Evolutionary conservation across 306 rosid species (phyloP).

Genomic region (Aeschynomene evenia): DNA sequence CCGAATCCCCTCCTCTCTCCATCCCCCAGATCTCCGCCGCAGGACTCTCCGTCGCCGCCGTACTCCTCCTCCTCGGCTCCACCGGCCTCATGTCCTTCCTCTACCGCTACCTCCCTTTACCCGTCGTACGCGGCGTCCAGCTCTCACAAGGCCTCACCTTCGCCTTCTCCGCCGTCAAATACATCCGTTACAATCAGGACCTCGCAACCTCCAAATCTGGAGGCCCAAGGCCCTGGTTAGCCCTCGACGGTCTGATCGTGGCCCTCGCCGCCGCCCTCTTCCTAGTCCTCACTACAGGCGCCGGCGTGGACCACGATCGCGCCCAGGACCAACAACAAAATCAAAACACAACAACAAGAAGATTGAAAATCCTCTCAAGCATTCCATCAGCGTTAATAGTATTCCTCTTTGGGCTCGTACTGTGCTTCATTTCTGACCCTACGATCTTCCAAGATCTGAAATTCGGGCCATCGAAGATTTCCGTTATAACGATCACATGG

Average conservation of each 20-base stretch:
- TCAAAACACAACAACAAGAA: background rate
- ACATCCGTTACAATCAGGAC: conserved; percentile 65
- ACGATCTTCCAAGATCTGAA: conserved; percentile 44
- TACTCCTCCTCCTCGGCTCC: conserved; percentile 58
- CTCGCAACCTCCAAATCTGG: conserved; percentile 48
- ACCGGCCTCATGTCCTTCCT: conserved; percentile 83
- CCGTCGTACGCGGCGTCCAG: conserved; percentile 85
- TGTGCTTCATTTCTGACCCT: conserved; percentile 63
- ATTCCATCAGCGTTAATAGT: conserved; percentile 67
- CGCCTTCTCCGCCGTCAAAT: conserved; percentile 73
- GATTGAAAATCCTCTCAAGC: conserved; percentile 41
- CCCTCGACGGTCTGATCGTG: conserved; percentile 56
- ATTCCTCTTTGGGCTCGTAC: conserved; percentile 50
- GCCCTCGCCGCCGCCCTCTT: conserved; percentile 53
- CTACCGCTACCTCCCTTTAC: conserved; percentile 73
- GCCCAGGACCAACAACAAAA: background rate
- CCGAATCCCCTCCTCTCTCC: conserved; percentile 66
- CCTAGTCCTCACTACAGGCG: conserved; percentile 64
- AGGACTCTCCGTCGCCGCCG: conserved; percentile 72
- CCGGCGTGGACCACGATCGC: conserved; percentile 42
- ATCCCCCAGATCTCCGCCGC: conserved; percentile 75
- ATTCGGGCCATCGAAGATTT: conserved; percentile 59
- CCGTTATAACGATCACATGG: conserved; percentile 50
- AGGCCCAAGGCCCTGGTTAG: conserved; percentile 57
- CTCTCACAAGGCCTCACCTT: conserved; percentile 85